Evolutionary conservation across 257 asterid species (phyloP).

Genomic region (Ophiorrhiza pumila): DNA sequence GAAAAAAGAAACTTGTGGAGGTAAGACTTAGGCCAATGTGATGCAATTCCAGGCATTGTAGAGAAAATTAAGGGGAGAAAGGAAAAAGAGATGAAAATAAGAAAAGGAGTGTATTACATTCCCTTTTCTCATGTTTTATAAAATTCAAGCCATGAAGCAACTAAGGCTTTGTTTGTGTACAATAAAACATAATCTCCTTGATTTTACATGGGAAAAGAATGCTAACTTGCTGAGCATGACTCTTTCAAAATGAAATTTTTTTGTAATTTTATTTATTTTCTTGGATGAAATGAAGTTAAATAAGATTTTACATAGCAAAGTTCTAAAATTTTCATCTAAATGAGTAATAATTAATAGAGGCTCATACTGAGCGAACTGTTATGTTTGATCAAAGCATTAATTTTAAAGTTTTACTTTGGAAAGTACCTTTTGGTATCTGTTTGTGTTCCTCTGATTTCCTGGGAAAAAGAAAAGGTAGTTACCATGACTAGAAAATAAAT

Average conservation of each 20-base stretch:
- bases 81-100: background rate
- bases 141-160: background rate
- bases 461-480: background rate
- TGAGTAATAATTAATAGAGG: background rate
- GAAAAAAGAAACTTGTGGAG: background rate
- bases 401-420: background rate
- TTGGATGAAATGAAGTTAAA: no score
- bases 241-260: background rate
- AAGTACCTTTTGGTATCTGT: background rate
- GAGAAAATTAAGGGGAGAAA: background rate
- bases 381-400: background rate
- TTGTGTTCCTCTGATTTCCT: background rate
- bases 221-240: no score
- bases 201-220: background rate
- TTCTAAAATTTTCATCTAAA: no score
- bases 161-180: background rate
- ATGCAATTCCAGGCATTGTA: background rate
- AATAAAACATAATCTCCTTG: background rate
- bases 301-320: no score
- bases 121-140: background rate
- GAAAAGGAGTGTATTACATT: background rate
- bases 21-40: background rate
- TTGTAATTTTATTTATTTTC: background rate
- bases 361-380: background rate
- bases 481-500: background rate